A percentile compares a stretch with the other conserved stretches of the same genome.
Evolutionary conservation across 768 basidiomycete genomes (phyloP).

Genomic region (Auriculariales sp.): DNA sequence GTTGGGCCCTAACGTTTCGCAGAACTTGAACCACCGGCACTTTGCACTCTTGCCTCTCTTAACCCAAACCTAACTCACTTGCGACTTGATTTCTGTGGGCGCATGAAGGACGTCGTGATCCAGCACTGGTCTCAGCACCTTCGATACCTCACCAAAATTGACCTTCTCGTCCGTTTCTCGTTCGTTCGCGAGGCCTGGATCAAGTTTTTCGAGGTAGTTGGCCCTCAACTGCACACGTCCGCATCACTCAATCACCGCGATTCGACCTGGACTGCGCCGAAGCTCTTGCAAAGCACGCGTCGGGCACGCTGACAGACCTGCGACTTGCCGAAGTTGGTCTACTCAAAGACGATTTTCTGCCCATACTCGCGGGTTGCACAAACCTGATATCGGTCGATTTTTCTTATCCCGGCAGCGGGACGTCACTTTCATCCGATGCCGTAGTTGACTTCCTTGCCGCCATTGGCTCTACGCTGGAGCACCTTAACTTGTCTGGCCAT

Average conservation of each 20-base stretch:
- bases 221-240: conserved; percentile 49
- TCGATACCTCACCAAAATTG: conserved; percentile 50
- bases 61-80: conserved; percentile 75
- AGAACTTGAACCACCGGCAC: conserved; percentile 59
- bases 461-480: conserved; percentile 39
- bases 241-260: conserved; percentile 74
- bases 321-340: conserved; percentile 67
- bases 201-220: conserved; percentile 49
- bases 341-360: conserved; percentile 51
- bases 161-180: conserved; percentile 80
- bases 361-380: conserved; percentile 30
- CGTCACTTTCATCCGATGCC: conserved; percentile 38
- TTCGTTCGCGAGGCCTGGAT: conserved; percentile 64
- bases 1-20: too few relatives aligned
- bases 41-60: conserved; percentile 56
- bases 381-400: conserved; percentile 21
- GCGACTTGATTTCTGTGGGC: conserved; percentile 76
- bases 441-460: conserved; percentile 38
- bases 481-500: conserved; percentile 64
- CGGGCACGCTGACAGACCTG: conserved; percentile 48
- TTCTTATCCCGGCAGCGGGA: conserved; percentile 15
- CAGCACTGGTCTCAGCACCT: conserved; percentile 46
- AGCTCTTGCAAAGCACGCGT: conserved; percentile 36
- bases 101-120: conserved; percentile 50
- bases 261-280: conserved; percentile 60